Conservation (phyloP, 2,329 filamentous ascomycete genomes). For the Metarhizium anisopliae region DNA sequence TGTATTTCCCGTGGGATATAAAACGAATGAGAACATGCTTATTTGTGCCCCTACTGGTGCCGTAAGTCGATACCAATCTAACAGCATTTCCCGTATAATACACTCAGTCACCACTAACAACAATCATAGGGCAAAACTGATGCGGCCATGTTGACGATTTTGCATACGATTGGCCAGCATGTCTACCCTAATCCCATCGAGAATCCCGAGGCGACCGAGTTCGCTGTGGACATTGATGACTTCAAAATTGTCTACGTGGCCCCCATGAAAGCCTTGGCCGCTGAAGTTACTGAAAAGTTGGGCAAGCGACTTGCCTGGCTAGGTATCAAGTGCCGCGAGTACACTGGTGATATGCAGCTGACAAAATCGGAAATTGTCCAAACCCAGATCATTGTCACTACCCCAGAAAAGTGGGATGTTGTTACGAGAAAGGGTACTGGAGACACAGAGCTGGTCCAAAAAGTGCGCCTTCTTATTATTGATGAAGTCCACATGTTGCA, state of each 20-base stretch:
- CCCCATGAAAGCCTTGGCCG: constrained; percentile 96
- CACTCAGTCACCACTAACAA: neutral
- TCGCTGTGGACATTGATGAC: constrained; percentile 72
- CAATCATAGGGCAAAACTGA: constrained; percentile 76
- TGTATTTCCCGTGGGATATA: constrained; percentile 90
- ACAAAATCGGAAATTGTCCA: constrained; percentile 93
- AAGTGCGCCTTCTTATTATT: constrained; percentile 91
- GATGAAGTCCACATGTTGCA: constrained; percentile 99
- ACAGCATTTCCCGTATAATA: neutral
- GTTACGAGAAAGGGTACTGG: constrained; percentile 95
- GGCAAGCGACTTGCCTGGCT: constrained; percentile 90
- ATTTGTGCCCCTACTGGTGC: constrained; percentile 97
- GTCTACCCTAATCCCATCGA: constrained; percentile 72
- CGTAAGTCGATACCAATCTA: constrained; percentile 31
- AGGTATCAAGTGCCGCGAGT: constrained; percentile 81
- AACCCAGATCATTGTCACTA: constrained; percentile 97
- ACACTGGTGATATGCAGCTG: constrained; percentile 97
- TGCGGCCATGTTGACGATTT: constrained; percentile 90
- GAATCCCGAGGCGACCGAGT: constrained; percentile 63
- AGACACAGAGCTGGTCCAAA: constrained; percentile 94
- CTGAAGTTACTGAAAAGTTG: constrained; percentile 91
- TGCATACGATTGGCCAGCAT: constrained; percentile 85
- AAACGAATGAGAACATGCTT: constrained; percentile 95
- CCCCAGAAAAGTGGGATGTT: constrained; percentile 98
- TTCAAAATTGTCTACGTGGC: constrained; percentile 99